Percentiles rank a stretch among this genome's conserved stretches.
phyloP scores from a whole-genome alignment of 148 eudicot genomes.

The Drosera capensis region DNA sequence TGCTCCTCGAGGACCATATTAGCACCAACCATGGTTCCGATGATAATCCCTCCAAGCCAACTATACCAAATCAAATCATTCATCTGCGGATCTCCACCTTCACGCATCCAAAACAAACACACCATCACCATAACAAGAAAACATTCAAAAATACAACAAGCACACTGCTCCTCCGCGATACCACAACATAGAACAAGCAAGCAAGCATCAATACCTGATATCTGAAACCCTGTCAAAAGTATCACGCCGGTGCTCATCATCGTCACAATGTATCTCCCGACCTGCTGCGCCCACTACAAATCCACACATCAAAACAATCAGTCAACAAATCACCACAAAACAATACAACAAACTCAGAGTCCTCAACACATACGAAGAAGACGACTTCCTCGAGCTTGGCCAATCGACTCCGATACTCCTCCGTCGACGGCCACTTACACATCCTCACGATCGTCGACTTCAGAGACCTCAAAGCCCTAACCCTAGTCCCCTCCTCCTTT shows the following conservation, averaged over 20 bases:
- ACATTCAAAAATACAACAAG: background rate
- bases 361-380: conserved; percentile 25
- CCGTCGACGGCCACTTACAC: conserved; percentile 44
- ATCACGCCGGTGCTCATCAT: conserved; percentile 64
- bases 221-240: conserved; percentile 43
- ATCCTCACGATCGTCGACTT: conserved; percentile 35
- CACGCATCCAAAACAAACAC: conserved; percentile 6
- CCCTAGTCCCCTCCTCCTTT: conserved; percentile 7
- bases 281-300: conserved; percentile 40
- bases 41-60: conserved; percentile 96
- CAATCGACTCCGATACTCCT: conserved; percentile 22
- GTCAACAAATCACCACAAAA: background rate
- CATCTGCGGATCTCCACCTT: conserved; percentile 85
- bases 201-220: conserved; percentile 37
- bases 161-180: background rate
- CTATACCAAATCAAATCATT: conserved; percentile 93
- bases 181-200: too few species aligned
- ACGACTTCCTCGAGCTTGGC: conserved; percentile 46
- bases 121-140: background rate
- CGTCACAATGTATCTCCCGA: conserved; percentile 63
- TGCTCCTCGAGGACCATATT: conserved; percentile 93
- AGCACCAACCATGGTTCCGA: conserved; percentile 97
- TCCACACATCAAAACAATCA: conserved; percentile 17
- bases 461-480: conserved; percentile 13
- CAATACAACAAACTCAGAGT: background rate